These are phyloP conservation scores for Stenocarpella maydis DNA, from an alignment of 2,329 filamentous ascomycete genomes.

Conservation along the genomic window DNA sequence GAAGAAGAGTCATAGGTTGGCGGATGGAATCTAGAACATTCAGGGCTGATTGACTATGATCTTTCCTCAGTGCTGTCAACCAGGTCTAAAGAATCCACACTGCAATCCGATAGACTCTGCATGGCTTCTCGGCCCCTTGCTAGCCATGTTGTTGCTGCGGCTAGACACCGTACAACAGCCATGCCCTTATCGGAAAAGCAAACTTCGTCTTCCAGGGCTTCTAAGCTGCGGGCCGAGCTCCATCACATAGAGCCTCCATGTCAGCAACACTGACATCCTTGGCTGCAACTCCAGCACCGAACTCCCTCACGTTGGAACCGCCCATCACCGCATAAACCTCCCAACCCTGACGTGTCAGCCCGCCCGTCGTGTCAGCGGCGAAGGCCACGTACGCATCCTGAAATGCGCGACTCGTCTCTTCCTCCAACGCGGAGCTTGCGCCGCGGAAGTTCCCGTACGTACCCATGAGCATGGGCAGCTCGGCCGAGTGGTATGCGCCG, in stretches of 20 bases:
- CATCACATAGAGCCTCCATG: slow-evolving; percentile 10
- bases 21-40: no score
- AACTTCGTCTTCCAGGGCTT: no score
- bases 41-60: no score
- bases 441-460: slow-evolving; percentile 23
- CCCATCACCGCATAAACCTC: slow-evolving; percentile 29
- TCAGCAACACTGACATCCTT: slow-evolving; percentile 3
- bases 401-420: slow-evolving; percentile 19
- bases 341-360: slow-evolving; percentile 46
- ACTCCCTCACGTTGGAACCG: background rate
- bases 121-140: no score
- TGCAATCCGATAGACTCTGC: no score
- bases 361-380: slow-evolving; percentile 49
- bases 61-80: no score
- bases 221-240: background rate
- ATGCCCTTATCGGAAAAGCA: no score
- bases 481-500: slow-evolving; percentile 32
- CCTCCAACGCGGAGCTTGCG: slow-evolving; percentile 23
- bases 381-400: slow-evolving; percentile 38
- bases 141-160: no score
- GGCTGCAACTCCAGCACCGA: background rate
- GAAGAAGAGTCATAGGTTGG: no score
- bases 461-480: slow-evolving; percentile 30
- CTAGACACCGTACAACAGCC: no score
- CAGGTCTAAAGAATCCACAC: no score